phyloP scores from a whole-genome alignment of 2,329 filamentous ascomycete genomes.

The Aspergillus floridensis region DNA sequence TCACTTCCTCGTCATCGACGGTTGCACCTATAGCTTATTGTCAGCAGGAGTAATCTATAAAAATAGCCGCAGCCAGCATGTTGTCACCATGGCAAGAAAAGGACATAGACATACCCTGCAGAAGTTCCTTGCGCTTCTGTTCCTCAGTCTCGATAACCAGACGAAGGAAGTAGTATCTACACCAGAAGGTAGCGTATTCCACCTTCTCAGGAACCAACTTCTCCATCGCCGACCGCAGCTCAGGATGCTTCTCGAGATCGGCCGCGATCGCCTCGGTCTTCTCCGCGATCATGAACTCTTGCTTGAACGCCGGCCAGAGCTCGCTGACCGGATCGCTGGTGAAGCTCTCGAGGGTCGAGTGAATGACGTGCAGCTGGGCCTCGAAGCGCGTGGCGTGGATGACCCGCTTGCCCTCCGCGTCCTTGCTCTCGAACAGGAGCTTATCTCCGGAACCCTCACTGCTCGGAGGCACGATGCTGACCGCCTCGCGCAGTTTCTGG shows the following conservation, averaged over 20 bases:
- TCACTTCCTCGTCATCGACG: constrained; percentile 65
- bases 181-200: constrained; percentile 90
- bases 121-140: constrained; percentile 77
- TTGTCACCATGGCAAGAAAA: background rate
- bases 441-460: constrained; percentile 51
- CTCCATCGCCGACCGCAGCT: constrained; percentile 87
- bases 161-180: constrained; percentile 89
- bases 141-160: constrained; percentile 93
- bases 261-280: constrained; percentile 80
- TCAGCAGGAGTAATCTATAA: constrained; percentile 2
- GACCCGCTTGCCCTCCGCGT: constrained; percentile 81
- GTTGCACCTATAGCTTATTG: constrained; percentile 33
- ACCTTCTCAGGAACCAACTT: constrained; percentile 89
- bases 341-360: constrained; percentile 79
- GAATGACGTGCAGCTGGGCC: constrained; percentile 92
- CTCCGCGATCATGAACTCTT: constrained; percentile 72
- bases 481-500: constrained; percentile 85
- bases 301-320: constrained; percentile 72
- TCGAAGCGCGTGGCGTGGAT: constrained; percentile 95
- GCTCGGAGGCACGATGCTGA: constrained; percentile 75
- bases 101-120: constrained; percentile 67
- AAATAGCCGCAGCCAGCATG: no score
- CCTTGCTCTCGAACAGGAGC: constrained; percentile 90
- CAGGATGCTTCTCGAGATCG: constrained; percentile 82
- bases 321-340: constrained; percentile 72